A percentile compares a stretch with the other conserved stretches of the same genome.
Evolutionary conservation across 2,329 filamentous ascomycete species (phyloP).

Genomic region (Trichoderma gracile): DNA sequence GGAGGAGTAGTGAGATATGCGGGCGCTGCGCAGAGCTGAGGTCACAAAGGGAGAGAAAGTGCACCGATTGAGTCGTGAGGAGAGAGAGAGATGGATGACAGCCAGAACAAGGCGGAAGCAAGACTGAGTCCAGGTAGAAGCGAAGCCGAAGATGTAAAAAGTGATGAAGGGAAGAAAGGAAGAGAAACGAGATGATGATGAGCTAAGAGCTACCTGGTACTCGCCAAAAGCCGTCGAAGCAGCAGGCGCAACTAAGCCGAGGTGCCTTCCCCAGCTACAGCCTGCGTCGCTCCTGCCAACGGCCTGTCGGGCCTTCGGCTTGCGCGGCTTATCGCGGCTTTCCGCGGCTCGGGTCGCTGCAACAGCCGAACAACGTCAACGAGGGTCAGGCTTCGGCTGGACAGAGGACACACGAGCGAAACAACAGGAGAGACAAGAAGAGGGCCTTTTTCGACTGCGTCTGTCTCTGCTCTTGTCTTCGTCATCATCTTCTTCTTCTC

Average conservation of each 20-base stretch:
- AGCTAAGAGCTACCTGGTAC: not conserved
- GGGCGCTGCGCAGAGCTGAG: not conserved
- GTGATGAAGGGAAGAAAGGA: not conserved
- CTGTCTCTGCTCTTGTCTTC: not conserved
- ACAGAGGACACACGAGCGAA: too few species aligned
- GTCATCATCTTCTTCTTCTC: not conserved
- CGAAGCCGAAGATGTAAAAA: not conserved
- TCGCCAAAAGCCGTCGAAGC: not conserved
- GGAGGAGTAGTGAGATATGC: not conserved
- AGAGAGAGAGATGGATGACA: not conserved
- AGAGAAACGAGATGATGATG: slow-evolving; percentile 1
- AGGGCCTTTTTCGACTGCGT: not conserved
- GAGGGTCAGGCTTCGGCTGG: slow-evolving; percentile 18
- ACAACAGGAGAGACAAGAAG: not conserved
- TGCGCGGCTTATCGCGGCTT: slow-evolving; percentile 42
- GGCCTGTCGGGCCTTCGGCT: slow-evolving; percentile 11
- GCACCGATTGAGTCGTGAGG: not conserved
- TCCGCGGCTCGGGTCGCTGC: slow-evolving; percentile 37
- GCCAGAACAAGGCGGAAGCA: not conserved
- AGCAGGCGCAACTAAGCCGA: slow-evolving; percentile 10
- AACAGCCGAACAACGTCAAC: slow-evolving; percentile 26
- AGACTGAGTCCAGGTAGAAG: not conserved
- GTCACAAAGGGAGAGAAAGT: not conserved
- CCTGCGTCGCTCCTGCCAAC: not conserved
- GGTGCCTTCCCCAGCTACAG: not conserved